Evolutionary conservation across 2,329 filamentous ascomycete species (phyloP).

Genomic region (Colletotrichum liriopes): DNA sequence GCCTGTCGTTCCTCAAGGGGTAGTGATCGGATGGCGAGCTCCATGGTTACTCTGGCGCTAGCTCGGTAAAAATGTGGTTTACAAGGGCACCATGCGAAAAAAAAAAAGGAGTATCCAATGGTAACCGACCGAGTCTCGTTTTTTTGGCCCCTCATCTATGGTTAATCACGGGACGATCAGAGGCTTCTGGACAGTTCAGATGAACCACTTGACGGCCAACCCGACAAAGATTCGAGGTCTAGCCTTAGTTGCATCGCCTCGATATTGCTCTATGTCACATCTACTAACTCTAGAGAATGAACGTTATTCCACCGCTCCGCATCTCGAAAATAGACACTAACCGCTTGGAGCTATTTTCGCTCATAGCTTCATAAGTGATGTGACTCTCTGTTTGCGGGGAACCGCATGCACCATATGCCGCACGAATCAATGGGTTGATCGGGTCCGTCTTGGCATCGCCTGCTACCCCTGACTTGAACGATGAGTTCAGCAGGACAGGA

Average conservation of each 20-base stretch:
- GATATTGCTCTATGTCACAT: neutral
- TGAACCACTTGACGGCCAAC: neutral
- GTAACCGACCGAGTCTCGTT: neutral
- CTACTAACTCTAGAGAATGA: neutral
- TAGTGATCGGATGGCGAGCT: neutral
- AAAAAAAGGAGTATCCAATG: neutral
- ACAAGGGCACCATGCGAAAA: neutral
- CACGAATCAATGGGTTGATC: neutral
- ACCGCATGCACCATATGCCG: neutral
- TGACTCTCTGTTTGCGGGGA: neutral
- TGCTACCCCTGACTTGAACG: neutral
- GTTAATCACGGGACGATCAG: neutral
- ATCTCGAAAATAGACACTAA: neutral
- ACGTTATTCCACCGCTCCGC: neutral
- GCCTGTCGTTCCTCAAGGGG: neutral
- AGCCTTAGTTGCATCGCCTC: neutral
- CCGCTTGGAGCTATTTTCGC: neutral
- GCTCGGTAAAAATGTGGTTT: neutral
- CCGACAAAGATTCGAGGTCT: neutral
- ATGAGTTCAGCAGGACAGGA: neutral
- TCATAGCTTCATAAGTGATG: neutral
- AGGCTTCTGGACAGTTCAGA: neutral
- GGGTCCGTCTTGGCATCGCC: neutral
- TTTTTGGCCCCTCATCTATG: neutral
- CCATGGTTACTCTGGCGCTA: neutral